These are phyloP conservation scores for Tulasnella sp. DNA, from an alignment of 768 basidiomycete genomes.

Conservation along the genomic window DNA sequence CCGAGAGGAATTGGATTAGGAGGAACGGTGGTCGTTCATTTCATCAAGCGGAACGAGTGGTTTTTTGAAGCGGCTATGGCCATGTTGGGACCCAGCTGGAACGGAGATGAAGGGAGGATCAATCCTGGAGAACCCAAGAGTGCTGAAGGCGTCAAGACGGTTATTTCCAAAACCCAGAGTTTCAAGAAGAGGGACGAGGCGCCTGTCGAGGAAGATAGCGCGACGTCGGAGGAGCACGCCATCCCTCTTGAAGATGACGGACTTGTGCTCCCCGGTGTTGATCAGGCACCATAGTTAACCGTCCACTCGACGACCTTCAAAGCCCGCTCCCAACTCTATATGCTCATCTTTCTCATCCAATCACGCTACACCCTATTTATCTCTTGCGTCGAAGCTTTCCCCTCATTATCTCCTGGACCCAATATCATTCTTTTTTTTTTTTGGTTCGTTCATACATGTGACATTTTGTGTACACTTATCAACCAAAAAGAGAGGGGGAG, in stretches of 20 bases:
- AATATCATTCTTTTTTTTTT: not conserved
- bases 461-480: not conserved
- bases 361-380: not conserved
- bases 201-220: not conserved
- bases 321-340: not conserved
- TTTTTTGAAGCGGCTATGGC: conserved; percentile 92
- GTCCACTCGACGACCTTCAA: not conserved
- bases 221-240: not conserved
- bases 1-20: conserved; percentile 42
- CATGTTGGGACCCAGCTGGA: conserved; percentile 43
- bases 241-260: not conserved
- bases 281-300: not conserved
- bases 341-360: not conserved
- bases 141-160: not conserved
- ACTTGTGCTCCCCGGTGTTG: not conserved
- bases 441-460: too few species aligned
- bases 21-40: conserved; percentile 93
- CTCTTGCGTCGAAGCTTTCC: not conserved
- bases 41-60: conserved; percentile 96
- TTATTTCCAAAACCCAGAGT: conserved; percentile 3
- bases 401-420: not conserved
- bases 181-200: not conserved
- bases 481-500: not conserved
- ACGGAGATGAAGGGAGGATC: conserved; percentile 7
- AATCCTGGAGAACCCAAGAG: not conserved